Base-by-base conservation (phyloP, 106 monocot genomes). In the Iris macrosiphon region DNA sequence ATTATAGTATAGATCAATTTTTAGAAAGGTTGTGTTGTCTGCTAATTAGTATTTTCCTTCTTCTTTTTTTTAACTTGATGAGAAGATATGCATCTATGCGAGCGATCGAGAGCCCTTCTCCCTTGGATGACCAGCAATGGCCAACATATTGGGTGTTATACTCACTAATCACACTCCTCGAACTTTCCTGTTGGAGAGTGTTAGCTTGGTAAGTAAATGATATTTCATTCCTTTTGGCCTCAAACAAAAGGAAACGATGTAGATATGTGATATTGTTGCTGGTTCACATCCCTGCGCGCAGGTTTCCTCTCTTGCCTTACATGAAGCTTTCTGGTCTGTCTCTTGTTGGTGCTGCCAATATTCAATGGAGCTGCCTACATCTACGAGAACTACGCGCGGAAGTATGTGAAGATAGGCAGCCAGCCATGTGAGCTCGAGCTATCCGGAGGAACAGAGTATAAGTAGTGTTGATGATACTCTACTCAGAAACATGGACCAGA, bases 91-190 rank as follows among this genome's bases (percentile, higher is more conserved):
- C 95, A 21, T 96, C 95, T 9, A 79, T 85, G 62, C 75, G 89
- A 7, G 95, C 95, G 7, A 96, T 96, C 28, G 95, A 96, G 70
- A 80, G 74, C 60, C 95, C 95, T 50, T 79, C 85, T 4, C 28
- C 79, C 0, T 49, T 96, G n/a, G 95, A 96, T 41, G 95, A 96
- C 61, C 89, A 89, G 66, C 95, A 96, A 54, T 96, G 95, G 95
- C 77, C 89, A 15, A 96, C 95, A 27, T 96, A 96, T 46, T 96
- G 95, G 95, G 57, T 96, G 17, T 19, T 96, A 13, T 85, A 96
- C 59, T 96, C 95, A 7, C 48, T 96, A 7, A 76, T 83, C 52
- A 75, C 89, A 19, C 72, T 96, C 37, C 86, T 96, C 45, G 95
- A 96, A 71, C 89, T 96, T 22, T 85, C 95, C 29, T 85, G 17